These are phyloP conservation scores for Cynanchum wilfordii DNA, from an alignment of 257 asterid species.

Conservation along the genomic window DNA sequence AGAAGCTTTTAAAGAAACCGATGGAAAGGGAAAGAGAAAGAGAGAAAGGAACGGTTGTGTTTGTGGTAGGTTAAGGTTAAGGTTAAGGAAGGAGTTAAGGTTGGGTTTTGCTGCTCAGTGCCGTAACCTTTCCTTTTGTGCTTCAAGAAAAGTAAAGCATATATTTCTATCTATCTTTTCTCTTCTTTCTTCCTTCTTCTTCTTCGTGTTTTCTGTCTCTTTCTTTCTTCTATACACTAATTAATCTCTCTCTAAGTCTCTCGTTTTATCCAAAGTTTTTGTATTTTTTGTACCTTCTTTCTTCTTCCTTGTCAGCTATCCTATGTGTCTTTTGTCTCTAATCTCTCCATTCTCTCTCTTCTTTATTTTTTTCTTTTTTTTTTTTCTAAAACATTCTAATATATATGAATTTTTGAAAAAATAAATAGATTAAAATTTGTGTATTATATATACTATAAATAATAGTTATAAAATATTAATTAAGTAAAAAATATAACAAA, in stretches of 20 bases:
- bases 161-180: constrained; percentile 17
- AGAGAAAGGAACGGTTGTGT: neutral
- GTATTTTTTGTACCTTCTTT: constrained; percentile 1
- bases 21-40: constrained; percentile 15
- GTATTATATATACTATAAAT: no score
- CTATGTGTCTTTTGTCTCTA: no score
- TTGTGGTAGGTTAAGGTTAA: neutral
- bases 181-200: neutral
- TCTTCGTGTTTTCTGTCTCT: neutral
- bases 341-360: no score
- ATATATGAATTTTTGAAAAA: no score
- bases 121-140: constrained; percentile 27
- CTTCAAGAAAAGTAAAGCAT: constrained; percentile 54
- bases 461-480: no score
- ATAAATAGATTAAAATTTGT: no score
- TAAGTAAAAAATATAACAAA: no score
- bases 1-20: no score
- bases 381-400: no score
- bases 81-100: neutral
- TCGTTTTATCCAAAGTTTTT: neutral
- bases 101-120: constrained; percentile 34
- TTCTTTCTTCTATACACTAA: no score
- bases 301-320: constrained; percentile 14
- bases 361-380: no score
- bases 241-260: neutral